Base-by-base conservation (phyloP, 1,139 yeast species). In the Yamadazyma sp. region DNA sequence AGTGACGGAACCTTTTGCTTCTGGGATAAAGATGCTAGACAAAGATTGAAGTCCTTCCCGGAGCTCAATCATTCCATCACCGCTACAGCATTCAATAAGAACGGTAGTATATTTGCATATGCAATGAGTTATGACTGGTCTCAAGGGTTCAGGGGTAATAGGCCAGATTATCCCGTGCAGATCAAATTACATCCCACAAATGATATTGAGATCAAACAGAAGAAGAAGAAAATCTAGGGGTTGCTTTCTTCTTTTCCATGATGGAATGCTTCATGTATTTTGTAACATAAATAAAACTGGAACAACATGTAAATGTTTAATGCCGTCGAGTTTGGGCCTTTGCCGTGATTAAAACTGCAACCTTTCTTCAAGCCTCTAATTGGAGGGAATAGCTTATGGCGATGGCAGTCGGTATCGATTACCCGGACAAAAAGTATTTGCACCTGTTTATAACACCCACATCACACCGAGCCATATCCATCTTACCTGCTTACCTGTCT, bases 111-210 rank as follows among this genome's bases (percentile, higher is more conserved):
- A 14, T 83, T 87, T 61, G 98, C 98, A 12, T 89, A 92, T 61
- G 96, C 98, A 1, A 62, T 87, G 46, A 83, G 96, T 51, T 92
- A 92, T 63, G 98, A 92, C 59, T 92, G 98, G 98, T 78, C 88
- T 43, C 87, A 85, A 59, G 98, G 98, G 7, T 75, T 85, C 60
- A 81, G 77, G 59, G 86, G 77, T 51, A 88, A 87, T 66, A 78
- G 81, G 37, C 85, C 80, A 3, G 88, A 83, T 47, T 80, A 81
- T 54, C 91, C 95, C 12, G 85, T 77, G 48, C 72, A 79, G 44
- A 80, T 92, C 47, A 85, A 87, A 63, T 69, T 92, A 41, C 98
- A 92, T 62, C 83, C 92, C 6, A 80, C 86, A 17, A 82, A 80
- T 32, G 97, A 88, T 42, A 92, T 81, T 38, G 98, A 92, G 61